Evolutionary conservation across 345 rosid genomes (phyloP), one percentile per base, ranked within the genome.

Genomic region (Draba incana): DNA sequence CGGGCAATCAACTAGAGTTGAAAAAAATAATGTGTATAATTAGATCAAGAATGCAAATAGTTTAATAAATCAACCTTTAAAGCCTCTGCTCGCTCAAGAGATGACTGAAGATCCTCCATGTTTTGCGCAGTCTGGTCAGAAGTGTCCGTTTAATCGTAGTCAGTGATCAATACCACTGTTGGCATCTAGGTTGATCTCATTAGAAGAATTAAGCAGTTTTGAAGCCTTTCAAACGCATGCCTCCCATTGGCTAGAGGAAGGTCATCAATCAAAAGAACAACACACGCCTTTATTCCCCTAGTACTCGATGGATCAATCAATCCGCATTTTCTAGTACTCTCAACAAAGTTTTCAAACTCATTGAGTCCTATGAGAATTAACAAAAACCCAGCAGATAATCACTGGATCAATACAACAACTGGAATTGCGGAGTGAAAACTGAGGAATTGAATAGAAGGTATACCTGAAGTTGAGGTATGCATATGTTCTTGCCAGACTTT

Each of bases 401-500:
- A 28, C 6, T 38, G 35, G 14, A 46, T 39, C 56, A 56, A 3
- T 43, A n/a, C n/a, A n/a, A 30, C 38, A 48, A 2, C 14, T 10
- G 23, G 10, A 43, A 72, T 10, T 9, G 58, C 42, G 49, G 38
- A 48, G 37, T 8, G 31, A 49, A 49, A 52, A 42, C 33, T 57
- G 49, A 58, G 56, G 42, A 23, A 45, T 20, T 20, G 14, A 47
- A 49, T 15, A 38, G 27, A 8, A 35, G 0, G 74, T 50, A 68
- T 72, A 88, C 99, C 97, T 78, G 88, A 49, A 82, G 49, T 83
- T 20, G 83, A 71, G 83, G 77, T 82, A 77, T 94, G 88, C 46
- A 81, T 16, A 71, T 87, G 86, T 78, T 94, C 99, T 78, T 84
- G 88, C 99, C 99, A 91, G 79, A 87, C 53, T 43, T 96, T 94